Evolutionary conservation across 805 yeast genomes (phyloP).

Genomic region (Hanseniaspora osmophila): DNA sequence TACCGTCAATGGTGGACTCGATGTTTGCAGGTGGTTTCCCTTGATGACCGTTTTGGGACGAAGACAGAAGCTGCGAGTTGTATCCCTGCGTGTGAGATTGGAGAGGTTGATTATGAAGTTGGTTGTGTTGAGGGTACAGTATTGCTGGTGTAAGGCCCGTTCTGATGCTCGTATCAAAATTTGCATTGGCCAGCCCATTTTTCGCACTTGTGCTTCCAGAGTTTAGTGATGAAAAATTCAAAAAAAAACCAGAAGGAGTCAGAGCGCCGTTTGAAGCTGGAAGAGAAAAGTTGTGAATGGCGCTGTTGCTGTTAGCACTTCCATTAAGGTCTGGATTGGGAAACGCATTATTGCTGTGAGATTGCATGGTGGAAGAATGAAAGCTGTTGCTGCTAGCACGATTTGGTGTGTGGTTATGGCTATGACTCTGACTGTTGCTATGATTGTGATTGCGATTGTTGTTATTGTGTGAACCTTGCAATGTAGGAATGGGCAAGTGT

Average conservation of each 20-base stretch:
- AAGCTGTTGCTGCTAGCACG: constrained; percentile 19
- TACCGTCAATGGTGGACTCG: not conserved
- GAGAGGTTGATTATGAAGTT: constrained; percentile 7
- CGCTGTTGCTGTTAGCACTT: too few relatives aligned
- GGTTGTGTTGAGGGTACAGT: constrained; percentile 10
- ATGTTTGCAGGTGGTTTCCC: constrained; percentile 23
- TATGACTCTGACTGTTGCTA: too few relatives aligned
- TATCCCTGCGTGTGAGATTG: constrained; percentile 7
- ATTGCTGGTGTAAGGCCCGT: constrained; percentile 58
- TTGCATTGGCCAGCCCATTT: not conserved
- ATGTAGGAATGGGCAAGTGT: constrained; percentile 30
- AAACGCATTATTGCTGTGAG: too few relatives aligned
- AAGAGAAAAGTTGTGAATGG: too few relatives aligned
- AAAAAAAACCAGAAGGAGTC: not conserved
- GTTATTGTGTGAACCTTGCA: too few relatives aligned
- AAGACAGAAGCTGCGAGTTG: too few relatives aligned
- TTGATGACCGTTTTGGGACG: too few relatives aligned
- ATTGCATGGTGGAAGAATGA: too few relatives aligned
- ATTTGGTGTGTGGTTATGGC: not conserved
- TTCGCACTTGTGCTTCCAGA: not conserved
- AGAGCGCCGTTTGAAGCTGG: not conserved
- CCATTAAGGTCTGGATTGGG: too few relatives aligned
- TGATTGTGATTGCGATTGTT: too few relatives aligned
- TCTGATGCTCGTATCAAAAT: constrained; percentile 29
- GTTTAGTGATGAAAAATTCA: not conserved